Evolutionary conservation across 225 moss, liverwort and hornwort genomes (phyloP), one percentile per base, ranked within the genome.

Genomic region (Bryum argenteum): DNA sequence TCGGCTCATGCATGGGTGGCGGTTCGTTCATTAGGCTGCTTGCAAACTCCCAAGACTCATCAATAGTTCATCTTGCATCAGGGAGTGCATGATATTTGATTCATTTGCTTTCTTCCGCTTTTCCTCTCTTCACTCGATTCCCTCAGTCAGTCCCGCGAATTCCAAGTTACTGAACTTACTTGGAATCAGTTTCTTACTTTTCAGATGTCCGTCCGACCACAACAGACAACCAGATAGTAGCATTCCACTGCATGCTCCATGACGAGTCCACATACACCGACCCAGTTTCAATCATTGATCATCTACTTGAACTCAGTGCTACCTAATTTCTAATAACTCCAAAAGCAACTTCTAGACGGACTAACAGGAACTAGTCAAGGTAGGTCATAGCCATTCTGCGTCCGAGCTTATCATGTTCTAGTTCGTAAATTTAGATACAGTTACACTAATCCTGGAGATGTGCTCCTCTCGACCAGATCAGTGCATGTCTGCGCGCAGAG

Each of bases 1-100:
- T 84, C 77, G 84, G 77, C 79, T 79, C 64, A 79, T 66, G 48
- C 48, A 48, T 48, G 83, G 79, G 52, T 79, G 76, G 65, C 65
- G 61, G 79, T 71, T 69, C 75, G 64, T 43, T 54, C 69, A 76
- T 58, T 68, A 61, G 33, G 33, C 33, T 5, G 48, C 26, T 68
- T 39, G 61, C 59, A 76, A 71, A 65, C 71, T 78, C 79, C 45
- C 58, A 78, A 75, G 67, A 79, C 69, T 76, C 41, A 67, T 59
- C 59, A 38, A 16, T 59, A 15, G 53, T 59, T 69, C 63, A 64
- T 75, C 71, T 63, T 78, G 74, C 78, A 78, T 56, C 81, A 74
- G 48, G 71, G 66, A 50, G 61, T 66, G 67, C 78, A 58, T 67
- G 56, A 62, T 14, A 78, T 78, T 82, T 67, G 42, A 71, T 78